Evolutionary conservation across 2,329 filamentous ascomycete species (phyloP), one percentile per base, ranked within the genome.

Genomic region (Diaporthe longicolla): DNA sequence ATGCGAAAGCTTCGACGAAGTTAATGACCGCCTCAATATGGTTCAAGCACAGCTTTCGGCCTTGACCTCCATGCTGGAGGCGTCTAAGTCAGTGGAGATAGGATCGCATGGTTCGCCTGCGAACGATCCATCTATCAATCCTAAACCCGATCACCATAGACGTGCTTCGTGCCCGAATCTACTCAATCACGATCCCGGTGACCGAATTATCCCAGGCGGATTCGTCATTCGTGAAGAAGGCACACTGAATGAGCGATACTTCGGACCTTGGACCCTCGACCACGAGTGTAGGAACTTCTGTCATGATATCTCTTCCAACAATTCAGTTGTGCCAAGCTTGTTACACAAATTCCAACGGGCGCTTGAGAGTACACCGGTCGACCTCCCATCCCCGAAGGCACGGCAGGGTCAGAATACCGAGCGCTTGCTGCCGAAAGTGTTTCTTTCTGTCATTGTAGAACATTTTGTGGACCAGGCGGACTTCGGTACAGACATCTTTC

Each of bases 1-100:
- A 32, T 63, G 59, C 9, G 59, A 63, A 63, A 63, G 59, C 40
- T 63, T 63, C 19, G 59, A 63, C 59, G 59, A 63, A 48, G 59
- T 63, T 9, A 63, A 63, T n/a, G 59, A 63, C 40, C 59, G 59
- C 24, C 59, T 63, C 15, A 48, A 63, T 13, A 48, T 63, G 59
- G 59, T 63, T 40, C 59, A 63, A n/a, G 59, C 59, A 24, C 59
- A 63, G 19, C 59, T 63, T 32, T 63, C 40, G 26, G 40, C 59
- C 17, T 11, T 63, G 40, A 63, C 59, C 9, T 63, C 59, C 40
- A 63, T 63, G 40, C n/a, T 63, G 59, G 59, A 48, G 59, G 37
- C n/a, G 6, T 63, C 59, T n/a, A 48, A 48, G n/a, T 9, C 40
- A 26, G 32, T 40, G 15, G 24, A 19, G 1, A 48, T 1, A 21